These are phyloP conservation scores for Nakazawaea peltata DNA, from an alignment of 805 yeast genomes.

Conservation along the genomic window DNA sequence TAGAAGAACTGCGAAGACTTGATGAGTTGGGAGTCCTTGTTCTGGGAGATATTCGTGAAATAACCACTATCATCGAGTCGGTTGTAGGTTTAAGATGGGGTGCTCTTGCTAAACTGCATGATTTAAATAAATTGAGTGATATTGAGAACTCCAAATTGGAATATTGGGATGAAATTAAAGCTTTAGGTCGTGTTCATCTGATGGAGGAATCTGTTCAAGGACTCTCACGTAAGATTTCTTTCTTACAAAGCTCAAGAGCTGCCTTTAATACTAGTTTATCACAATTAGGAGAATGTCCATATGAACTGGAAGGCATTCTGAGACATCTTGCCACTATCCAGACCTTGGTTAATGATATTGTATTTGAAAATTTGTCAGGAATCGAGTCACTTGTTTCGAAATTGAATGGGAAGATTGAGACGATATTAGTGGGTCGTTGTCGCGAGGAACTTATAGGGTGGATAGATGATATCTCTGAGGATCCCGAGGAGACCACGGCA, in stretches of 20 bases:
- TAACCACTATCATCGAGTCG: conserved; percentile 25
- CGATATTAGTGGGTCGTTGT: conserved; percentile 22
- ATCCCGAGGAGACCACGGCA: neutral
- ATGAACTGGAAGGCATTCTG: conserved; percentile 13
- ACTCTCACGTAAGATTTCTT: conserved; percentile 22
- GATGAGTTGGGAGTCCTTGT: conserved; percentile 35
- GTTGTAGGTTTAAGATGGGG: conserved; percentile 46
- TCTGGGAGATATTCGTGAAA: conserved; percentile 20
- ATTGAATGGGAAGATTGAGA: conserved; percentile 25
- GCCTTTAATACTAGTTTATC: conserved; percentile 16
- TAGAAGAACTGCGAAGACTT: conserved; percentile 24
- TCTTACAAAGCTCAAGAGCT: conserved; percentile 20
- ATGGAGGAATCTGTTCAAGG: conserved; percentile 24
- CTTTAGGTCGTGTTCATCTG: conserved; percentile 20
- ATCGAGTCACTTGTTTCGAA: conserved; percentile 21
- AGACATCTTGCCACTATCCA: conserved; percentile 24
- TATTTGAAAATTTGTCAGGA: conserved; percentile 28
- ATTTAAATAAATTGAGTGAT: conserved; percentile 24
- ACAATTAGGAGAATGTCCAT: conserved; percentile 20
- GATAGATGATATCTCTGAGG: neutral
- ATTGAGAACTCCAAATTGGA: conserved; percentile 17
- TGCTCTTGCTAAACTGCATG: conserved; percentile 38
- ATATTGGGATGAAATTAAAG: conserved; percentile 20
- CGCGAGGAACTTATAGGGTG: conserved; percentile 10
- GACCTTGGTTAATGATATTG: conserved; percentile 23